These are phyloP conservation scores for Globisporangium mamillatum DNA, from an alignment of 352 stramenopile genomes.

Conservation along the genomic window DNA sequence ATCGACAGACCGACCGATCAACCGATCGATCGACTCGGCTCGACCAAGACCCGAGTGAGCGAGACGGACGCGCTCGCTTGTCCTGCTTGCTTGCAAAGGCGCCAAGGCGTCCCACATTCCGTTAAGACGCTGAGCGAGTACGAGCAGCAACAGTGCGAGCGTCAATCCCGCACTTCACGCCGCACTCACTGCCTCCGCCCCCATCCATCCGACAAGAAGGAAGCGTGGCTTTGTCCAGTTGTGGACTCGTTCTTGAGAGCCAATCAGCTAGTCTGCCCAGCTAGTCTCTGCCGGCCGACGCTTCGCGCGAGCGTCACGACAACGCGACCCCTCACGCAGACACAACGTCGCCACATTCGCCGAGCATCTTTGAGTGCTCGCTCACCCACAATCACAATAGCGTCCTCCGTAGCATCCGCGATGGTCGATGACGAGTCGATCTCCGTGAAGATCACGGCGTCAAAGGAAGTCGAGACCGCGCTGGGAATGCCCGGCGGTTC, in stretches of 20 bases:
- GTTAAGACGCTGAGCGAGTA: neutral
- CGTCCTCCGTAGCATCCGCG: neutral
- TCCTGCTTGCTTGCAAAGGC: neutral
- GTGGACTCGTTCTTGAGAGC: neutral
- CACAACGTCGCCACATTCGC: neutral
- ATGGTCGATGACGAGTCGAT: slow-evolving; percentile 70
- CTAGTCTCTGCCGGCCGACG: neutral
- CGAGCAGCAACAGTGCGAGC: slow-evolving; percentile 1
- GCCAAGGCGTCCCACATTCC: slow-evolving; percentile 6
- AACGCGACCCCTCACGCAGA: slow-evolving; percentile 7
- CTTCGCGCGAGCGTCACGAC: slow-evolving; percentile 3
- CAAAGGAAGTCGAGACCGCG: slow-evolving; percentile 44
- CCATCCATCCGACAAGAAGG: neutral
- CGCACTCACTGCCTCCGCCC: neutral
- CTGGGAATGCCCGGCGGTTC: neutral
- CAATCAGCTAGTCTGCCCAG: neutral
- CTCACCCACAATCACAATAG: neutral
- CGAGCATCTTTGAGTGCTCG: neutral
- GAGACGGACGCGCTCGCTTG: neutral
- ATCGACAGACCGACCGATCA: neutral
- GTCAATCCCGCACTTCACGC: neutral
- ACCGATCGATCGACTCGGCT: neutral
- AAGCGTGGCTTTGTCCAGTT: slow-evolving; percentile 1
- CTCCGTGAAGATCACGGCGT: slow-evolving; percentile 60
- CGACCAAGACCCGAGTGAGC: neutral